phyloP scores from a whole-genome alignment of 768 basidiomycete species.

The Macrolepiota albuminosa region DNA sequence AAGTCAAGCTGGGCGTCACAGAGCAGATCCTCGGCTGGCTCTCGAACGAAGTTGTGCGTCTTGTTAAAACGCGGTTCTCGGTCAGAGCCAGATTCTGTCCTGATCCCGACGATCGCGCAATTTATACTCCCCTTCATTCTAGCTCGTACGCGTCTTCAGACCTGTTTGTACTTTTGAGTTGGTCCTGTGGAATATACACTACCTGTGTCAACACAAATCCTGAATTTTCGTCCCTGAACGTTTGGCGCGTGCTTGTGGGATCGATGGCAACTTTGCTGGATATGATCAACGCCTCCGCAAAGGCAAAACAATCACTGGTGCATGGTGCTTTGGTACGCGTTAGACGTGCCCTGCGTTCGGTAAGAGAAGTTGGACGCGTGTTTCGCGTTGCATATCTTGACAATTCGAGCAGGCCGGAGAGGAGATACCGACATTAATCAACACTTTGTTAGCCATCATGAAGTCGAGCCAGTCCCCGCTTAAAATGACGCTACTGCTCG shows the following conservation, averaged over 20 bases:
- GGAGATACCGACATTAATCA: constrained; percentile 45
- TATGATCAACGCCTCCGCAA: no score
- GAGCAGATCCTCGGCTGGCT: constrained; percentile 79
- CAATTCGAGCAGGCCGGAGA: constrained; percentile 29
- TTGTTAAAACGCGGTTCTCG: constrained; percentile 47
- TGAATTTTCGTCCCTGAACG: no score
- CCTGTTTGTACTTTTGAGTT: no score
- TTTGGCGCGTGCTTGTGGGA: no score
- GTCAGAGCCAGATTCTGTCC: constrained; percentile 34
- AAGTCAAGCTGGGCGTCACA: constrained; percentile 51
- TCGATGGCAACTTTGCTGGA: no score
- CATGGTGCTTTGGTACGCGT: constrained; percentile 56
- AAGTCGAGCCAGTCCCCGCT: constrained; percentile 43
- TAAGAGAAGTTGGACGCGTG: constrained; percentile 24
- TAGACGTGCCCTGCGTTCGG: constrained; percentile 65
- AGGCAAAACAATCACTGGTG: constrained; percentile 54
- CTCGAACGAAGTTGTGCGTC: constrained; percentile 55
- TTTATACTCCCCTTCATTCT: no score
- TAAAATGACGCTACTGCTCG: constrained; percentile 48
- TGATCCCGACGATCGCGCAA: no score
- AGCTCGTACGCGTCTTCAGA: no score
- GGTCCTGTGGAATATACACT: no score
- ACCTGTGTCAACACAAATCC: no score
- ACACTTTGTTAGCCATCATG: constrained; percentile 44
- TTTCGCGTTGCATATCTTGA: background rate